phyloP scores from a whole-genome alignment of 345 rosid genomes.

The Dimocarpus longan region DNA sequence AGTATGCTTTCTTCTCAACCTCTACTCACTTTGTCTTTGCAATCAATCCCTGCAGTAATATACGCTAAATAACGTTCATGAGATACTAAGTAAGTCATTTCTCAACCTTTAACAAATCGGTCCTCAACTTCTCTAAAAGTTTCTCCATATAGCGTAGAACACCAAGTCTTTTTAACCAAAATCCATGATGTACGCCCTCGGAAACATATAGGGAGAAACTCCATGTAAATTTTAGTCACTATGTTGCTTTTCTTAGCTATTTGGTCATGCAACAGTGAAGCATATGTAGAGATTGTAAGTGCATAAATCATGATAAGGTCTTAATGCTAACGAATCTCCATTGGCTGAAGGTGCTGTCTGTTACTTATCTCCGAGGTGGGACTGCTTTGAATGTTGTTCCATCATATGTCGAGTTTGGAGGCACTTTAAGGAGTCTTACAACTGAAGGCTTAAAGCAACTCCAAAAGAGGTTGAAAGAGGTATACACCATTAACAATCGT shows the following conservation, averaged over 20 bases:
- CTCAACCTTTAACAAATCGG: too few species aligned
- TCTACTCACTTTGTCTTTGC: not conserved
- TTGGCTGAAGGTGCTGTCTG: conserved; percentile 65
- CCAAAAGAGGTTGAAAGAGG: conserved; percentile 69
- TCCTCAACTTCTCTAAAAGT: not conserved
- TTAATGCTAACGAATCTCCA: conserved; percentile 9
- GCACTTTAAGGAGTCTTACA: conserved; percentile 87
- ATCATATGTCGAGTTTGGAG: conserved; percentile 71
- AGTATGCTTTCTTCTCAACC: conserved; percentile 22
- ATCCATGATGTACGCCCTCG: too few species aligned
- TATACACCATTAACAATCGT: conserved; percentile 14
- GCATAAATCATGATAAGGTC: not conserved
- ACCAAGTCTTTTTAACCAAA: not conserved
- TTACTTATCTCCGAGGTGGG: conserved; percentile 67
- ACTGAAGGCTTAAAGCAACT: conserved; percentile 69
- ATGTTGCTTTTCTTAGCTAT: not conserved
- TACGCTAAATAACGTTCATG: not conserved
- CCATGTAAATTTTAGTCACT: too few species aligned
- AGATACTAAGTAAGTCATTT: too few species aligned
- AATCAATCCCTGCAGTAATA: not conserved
- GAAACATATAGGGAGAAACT: not conserved
- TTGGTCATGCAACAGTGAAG: not conserved
- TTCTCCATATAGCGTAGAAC: not conserved
- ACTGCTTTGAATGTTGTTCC: conserved; percentile 58
- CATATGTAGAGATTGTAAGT: not conserved